phyloP scores from a whole-genome alignment of 202 grass and related monocot species.

The Schoenoplectus tabernaemontani region DNA sequence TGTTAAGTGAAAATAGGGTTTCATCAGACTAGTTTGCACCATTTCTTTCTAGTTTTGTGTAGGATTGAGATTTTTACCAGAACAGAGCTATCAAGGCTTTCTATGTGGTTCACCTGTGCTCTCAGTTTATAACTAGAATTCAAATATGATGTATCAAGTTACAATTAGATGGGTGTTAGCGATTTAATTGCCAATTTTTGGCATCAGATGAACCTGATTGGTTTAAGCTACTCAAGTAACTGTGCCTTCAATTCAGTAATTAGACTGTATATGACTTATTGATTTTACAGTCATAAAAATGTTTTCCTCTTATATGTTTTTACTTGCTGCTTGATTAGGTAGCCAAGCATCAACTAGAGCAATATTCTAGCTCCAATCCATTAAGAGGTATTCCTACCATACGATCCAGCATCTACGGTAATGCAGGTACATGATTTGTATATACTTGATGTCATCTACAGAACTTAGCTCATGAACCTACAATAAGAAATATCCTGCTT shows the following conservation, averaged over 20 bases:
- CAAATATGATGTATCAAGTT: not conserved
- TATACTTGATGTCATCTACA: not conserved
- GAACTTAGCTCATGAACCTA: not conserved
- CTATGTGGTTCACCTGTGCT: not conserved
- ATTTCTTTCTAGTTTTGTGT: not conserved
- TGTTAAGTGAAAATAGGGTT: slow-evolving; percentile 7
- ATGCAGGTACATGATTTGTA: not conserved
- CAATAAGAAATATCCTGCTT: not conserved
- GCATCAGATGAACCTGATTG: not conserved
- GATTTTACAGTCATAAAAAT: not conserved
- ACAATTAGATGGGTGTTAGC: not conserved
- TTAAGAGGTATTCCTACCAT: slow-evolving; percentile 10
- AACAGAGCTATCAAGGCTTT: not conserved
- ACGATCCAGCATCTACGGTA: slow-evolving; percentile 13
- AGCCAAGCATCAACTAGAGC: slow-evolving; percentile 21
- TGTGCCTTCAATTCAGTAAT: not conserved
- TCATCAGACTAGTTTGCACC: not conserved
- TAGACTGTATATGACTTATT: not conserved
- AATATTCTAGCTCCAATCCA: not conserved
- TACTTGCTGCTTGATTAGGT: slow-evolving; percentile 10
- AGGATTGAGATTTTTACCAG: not conserved
- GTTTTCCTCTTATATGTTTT: not conserved
- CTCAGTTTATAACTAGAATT: not conserved
- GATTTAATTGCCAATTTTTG: not conserved
- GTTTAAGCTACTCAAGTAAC: not conserved